Percentiles rank a stretch among this genome's conserved stretches.
These are phyloP conservation scores for Telfairia occidentalis DNA, from an alignment of 331 rosid species.

Conservation along the genomic window DNA sequence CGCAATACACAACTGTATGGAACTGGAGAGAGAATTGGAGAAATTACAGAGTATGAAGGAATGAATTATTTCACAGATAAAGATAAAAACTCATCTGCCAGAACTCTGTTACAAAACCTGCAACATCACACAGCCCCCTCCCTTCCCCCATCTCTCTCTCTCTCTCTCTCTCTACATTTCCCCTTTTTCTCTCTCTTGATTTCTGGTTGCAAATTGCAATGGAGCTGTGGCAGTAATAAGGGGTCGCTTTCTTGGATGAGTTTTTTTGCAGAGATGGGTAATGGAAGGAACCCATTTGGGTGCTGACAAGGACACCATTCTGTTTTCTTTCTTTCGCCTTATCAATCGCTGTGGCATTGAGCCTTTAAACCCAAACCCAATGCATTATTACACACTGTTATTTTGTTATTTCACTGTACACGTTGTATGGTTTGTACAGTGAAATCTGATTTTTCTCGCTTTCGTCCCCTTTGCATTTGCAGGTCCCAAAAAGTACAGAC, in stretches of 20 bases:
- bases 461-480: background rate
- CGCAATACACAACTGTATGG: slow-evolving; percentile 34
- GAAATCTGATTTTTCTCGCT: background rate
- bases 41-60: background rate
- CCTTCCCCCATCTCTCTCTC: slow-evolving; percentile 5
- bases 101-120: slow-evolving; percentile 69
- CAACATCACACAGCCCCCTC: slow-evolving; percentile 32
- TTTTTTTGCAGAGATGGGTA: slow-evolving; percentile 13
- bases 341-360: background rate
- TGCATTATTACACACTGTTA: background rate
- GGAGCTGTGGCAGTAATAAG: slow-evolving; percentile 26
- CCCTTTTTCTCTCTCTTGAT: slow-evolving; percentile 9
- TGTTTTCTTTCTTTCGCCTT: background rate
- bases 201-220: background rate
- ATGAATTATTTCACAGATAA: slow-evolving; percentile 66
- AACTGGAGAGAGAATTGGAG: slow-evolving; percentile 22
- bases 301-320: slow-evolving; percentile 29
- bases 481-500: background rate
- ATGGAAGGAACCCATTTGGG: slow-evolving; percentile 18
- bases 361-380: background rate
- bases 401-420: background rate
- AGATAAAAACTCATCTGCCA: slow-evolving; percentile 78
- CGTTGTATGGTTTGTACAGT: background rate
- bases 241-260: slow-evolving; percentile 52
- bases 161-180: slow-evolving; percentile 3